Percentiles rank a stretch among this genome's conserved stretches.
These are phyloP conservation scores for Kodamaea sp. DNA, from an alignment of 1,139 yeast genomes.

Conservation along the genomic window DNA sequence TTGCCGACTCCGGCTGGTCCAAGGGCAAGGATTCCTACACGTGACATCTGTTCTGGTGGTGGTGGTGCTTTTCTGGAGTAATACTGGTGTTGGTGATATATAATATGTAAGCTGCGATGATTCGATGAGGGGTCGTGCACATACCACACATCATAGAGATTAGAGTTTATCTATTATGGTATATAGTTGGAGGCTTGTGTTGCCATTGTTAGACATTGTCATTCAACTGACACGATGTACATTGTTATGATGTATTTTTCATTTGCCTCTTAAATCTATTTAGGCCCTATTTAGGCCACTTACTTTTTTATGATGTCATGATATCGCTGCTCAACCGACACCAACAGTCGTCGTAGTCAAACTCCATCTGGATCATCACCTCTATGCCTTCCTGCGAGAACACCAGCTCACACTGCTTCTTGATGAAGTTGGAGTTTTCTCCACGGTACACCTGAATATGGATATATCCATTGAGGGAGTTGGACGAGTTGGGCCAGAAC, in stretches of 20 bases:
- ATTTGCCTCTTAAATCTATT: no score
- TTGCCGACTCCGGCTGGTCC: slow-evolving; percentile 99
- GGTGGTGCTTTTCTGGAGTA: no score
- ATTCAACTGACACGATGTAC: no score
- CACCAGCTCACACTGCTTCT: slow-evolving; percentile 58
- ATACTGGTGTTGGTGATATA: no score
- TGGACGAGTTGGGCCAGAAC: slow-evolving; percentile 76
- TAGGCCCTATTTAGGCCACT: no score
- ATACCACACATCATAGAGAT: background rate
- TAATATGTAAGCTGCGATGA: no score
- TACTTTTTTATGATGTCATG: no score
- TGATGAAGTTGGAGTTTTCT: slow-evolving; percentile 62
- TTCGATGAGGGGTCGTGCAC: background rate
- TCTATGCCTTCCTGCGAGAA: slow-evolving; percentile 37
- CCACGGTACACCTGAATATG: slow-evolving; percentile 72
- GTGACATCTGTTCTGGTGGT: slow-evolving; percentile 57
- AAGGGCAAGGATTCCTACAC: slow-evolving; percentile 91
- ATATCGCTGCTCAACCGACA: slow-evolving; percentile 32
- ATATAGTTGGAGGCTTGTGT: no score
- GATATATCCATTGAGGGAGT: slow-evolving; percentile 51
- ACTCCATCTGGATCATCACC: slow-evolving; percentile 62
- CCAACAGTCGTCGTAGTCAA: slow-evolving; percentile 62
- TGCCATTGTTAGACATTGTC: no score
- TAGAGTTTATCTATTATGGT: no score
- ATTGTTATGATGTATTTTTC: no score